These are phyloP conservation scores for Jatropha curcas DNA, from an alignment of 345 rosid species.

Conservation along the genomic window DNA sequence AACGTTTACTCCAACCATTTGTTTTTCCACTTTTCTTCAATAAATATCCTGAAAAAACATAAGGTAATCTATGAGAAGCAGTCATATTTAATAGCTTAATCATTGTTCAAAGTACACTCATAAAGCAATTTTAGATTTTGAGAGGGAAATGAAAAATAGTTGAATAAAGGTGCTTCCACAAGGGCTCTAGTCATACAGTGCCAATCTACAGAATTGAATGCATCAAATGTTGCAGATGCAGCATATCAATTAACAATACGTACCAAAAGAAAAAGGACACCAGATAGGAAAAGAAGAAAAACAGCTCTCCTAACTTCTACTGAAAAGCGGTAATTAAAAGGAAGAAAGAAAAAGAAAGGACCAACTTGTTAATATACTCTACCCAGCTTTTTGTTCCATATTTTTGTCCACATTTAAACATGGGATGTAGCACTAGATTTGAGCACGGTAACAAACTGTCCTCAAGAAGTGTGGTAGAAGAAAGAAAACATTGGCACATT, in stretches of 20 bases:
- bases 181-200: neutral
- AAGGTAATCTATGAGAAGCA: slow-evolving; percentile 7
- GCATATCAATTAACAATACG: neutral
- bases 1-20: slow-evolving; percentile 87
- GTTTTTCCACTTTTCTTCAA: slow-evolving; percentile 92
- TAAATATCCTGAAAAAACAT: slow-evolving; percentile 66
- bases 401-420: no score
- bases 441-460: no score
- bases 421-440: no score
- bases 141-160: neutral
- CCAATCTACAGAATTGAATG: neutral
- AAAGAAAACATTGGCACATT: no score
- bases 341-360: no score
- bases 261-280: neutral
- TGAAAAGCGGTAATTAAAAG: neutral
- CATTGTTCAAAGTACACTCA: neutral
- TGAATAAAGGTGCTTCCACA: neutral
- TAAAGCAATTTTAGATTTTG: neutral
- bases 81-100: neutral
- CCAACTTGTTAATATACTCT: neutral
- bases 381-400: no score
- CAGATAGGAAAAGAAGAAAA: neutral
- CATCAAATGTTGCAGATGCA: neutral
- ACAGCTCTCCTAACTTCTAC: neutral
- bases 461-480: no score